Evolutionary conservation across 1,284 basidiomycete genomes (phyloP), one percentile per base, ranked within the genome.

Genomic region (Phlebopus sp.): DNA sequence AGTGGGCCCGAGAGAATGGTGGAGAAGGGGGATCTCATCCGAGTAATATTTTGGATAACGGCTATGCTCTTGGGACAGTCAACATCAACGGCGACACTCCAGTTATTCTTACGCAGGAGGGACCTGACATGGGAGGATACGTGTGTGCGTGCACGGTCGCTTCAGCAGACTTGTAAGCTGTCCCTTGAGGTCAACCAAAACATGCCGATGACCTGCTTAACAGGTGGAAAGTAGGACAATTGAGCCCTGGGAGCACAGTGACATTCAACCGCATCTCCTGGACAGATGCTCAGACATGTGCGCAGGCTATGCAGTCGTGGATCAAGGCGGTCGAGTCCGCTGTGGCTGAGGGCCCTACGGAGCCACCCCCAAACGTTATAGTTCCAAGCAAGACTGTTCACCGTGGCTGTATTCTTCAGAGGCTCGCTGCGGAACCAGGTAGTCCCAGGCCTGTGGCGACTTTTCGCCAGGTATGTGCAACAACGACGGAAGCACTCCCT

Each of bases 61-160:
- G 78, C 2, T 88, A 87, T 58, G 75, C 78, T 0, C 67, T 72
- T 18, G 82, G 82, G 4, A 74, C 78, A 1, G 62, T 88, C 52
- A 82, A 83, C 53, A 54, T 86, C 54, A 88, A 87, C 55, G 86
- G 86, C 2, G 84, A 89, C 57, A 84, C 83, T 0, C 84, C 86
- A 0, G 83, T 88, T 2, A 77, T 86, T 19, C 64, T 87, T 36
- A 76, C 77, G 1, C 72, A 75, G 25, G 85, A 85, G 56, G 80
- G 79, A 0, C 84, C 82, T 0, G 78, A 82, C 58, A 81, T 83
- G 81, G 81, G 81, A 11, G 81, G 81, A 4, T 83, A 82, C 50
- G 54, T 79, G 4, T 82, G 79, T 55, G 50, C 76, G n/a, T 78
- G 77, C 50, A 79, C 78, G 0, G 68, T 83, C 7, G 71, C 74